Conservation (phyloP, 2,329 filamentous ascomycete genomes). For the Arachnopeziza araneosa region DNA sequence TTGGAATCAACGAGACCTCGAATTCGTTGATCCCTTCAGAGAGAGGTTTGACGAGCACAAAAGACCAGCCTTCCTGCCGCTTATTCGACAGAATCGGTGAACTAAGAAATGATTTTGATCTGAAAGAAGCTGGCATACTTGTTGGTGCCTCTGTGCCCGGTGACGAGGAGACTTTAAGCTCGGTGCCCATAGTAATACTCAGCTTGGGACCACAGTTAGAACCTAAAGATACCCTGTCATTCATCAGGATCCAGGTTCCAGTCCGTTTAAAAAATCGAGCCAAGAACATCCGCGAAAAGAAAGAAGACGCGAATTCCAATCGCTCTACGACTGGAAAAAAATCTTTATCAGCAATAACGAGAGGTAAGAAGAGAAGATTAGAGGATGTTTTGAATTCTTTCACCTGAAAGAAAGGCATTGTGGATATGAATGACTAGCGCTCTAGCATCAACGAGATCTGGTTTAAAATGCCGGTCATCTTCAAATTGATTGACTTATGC, state of each 20-base stretch:
- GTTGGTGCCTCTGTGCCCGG: conserved; percentile 17
- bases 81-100: conserved; percentile 22
- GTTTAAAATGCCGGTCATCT: no score
- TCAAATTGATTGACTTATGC: no score
- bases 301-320: neutral
- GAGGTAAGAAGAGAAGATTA: neutral
- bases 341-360: neutral
- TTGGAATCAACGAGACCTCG: neutral
- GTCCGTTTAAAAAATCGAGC: neutral
- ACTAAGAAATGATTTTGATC: conserved; percentile 26
- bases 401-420: neutral
- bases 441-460: neutral
- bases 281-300: neutral
- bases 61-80: neutral
- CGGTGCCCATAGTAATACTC: conserved; percentile 26
- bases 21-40: neutral
- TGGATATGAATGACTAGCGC: neutral
- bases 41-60: no score
- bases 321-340: neutral
- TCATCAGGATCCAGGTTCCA: neutral
- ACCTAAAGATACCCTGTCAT: neutral
- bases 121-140: conserved; percentile 19
- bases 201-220: conserved; percentile 19
- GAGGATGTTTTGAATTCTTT: neutral
- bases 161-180: conserved; percentile 18